Evolutionary conservation across 2,329 filamentous ascomycete genomes (phyloP), one percentile per base, ranked within the genome.

Genomic region (Stachybotrys chlorohalonatus): DNA sequence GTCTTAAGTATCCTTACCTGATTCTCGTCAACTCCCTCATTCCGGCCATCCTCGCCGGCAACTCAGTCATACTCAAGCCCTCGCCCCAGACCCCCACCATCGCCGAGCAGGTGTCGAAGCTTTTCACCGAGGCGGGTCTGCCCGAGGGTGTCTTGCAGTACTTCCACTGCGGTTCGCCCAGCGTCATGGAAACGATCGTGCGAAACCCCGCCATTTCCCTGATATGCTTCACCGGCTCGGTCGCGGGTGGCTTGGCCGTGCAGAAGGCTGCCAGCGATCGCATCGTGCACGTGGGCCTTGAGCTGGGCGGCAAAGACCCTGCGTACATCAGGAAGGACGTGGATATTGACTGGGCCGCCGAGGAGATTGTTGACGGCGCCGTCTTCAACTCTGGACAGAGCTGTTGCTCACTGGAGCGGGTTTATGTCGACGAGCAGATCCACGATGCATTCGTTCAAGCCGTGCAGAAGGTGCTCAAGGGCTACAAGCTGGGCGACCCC

Each of bases 361-460:
- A 89, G 62, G 91, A 96, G 72, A 94, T 97, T 64, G 90, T 97
- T 13, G 93, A 97, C 63, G 93, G 93, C 17, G 86, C 91, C n/a
- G 78, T 97, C 55, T 97, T 97, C 79, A 97, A 97, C 75, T 96
- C 92, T 52, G 93, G 93, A n/a, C 93, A 97, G 76, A 95, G 90
- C 68, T 97, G 93, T 77, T 97, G 93, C 73, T 89, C 90, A 30
- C 79, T 97, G 53, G 93, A 97, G 74, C 81, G 93, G 39, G 84
- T 97, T 17, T 97, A 97, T 65, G 92, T 97, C 6, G 85, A 94
- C 64, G 87, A 89, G 66, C 85, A 82, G 62, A 83, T 97, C 52
- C 85, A 96, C 69, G 90, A 95, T 64, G 74, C 82, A 11, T 96
- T 97, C 64, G 79, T 96, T 52, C 77, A 83, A 52, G 89, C 87